Evolutionary conservation across 805 yeast genomes (phyloP).

Genomic region (Candida vaughaniae): DNA sequence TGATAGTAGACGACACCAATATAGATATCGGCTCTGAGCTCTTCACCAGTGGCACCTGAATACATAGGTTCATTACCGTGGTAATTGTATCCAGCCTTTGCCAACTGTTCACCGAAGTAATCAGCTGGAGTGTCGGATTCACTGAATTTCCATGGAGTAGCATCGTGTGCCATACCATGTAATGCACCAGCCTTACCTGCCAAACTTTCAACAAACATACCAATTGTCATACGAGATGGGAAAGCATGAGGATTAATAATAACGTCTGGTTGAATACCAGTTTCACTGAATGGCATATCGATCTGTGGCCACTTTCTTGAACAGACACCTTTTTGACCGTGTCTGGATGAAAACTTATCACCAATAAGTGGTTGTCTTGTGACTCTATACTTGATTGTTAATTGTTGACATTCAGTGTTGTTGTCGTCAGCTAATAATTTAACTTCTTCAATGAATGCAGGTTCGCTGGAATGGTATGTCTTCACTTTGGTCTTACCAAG

Average conservation of each 20-base stretch:
- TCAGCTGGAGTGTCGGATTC: conserved; percentile 96
- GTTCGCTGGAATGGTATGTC: conserved; percentile 90
- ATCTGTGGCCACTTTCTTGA: conserved; percentile 97
- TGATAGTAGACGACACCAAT: conserved; percentile 97
- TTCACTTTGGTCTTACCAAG: conserved; percentile 87
- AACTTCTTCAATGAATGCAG: conserved; percentile 94
- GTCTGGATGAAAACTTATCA: conserved; percentile 96
- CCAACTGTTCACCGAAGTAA: conserved; percentile 91
- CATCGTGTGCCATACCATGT: conserved; percentile 96
- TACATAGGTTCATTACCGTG: conserved; percentile 99
- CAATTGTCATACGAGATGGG: conserved; percentile 99
- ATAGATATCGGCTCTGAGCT: conserved; percentile 91
- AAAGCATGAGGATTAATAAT: conserved; percentile 98
- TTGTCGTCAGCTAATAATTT: conserved; percentile 83
- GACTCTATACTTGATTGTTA: conserved; percentile 86
- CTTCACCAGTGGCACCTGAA: conserved; percentile 98
- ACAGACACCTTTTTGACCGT: conserved; percentile 98
- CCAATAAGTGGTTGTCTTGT: conserved; percentile 94
- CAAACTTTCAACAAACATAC: conserved; percentile 97
- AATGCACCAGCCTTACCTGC: conserved; percentile 99
- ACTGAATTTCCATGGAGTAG: conserved; percentile 93
- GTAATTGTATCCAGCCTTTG: conserved; percentile 87
- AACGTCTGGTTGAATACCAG: conserved; percentile 96
- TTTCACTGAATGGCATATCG: conserved; percentile 95
- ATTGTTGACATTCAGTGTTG: conserved; percentile 75